A percentile compares a stretch with the other conserved stretches of the same genome.
Evolutionary conservation across 73 alveolate species (phyloP).

Genomic region (Tetrahymena thermophila): DNA sequence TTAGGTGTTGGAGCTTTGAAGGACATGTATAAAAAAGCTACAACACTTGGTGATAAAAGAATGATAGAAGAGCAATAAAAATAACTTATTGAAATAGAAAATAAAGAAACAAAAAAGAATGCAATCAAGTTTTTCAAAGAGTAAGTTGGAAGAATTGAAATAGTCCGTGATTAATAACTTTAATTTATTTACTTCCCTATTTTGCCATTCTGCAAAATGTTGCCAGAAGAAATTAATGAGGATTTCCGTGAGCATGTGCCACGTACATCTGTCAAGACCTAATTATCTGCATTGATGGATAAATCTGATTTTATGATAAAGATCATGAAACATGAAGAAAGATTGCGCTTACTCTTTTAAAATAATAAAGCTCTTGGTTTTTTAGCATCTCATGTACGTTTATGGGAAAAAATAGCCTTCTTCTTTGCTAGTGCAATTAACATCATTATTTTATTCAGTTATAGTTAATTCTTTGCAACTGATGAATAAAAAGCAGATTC

Average conservation of each 20-base stretch:
- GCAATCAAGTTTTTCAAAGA: constrained; percentile 13
- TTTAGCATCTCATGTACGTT: constrained; percentile 14
- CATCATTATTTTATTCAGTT: constrained; percentile 9
- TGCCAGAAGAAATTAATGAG: constrained; percentile 14
- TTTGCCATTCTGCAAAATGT: constrained; percentile 33
- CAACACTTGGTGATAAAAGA: neutral
- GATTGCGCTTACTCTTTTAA: constrained; percentile 15
- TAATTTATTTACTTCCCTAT: constrained; percentile 33
- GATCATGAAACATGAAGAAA: constrained; percentile 40
- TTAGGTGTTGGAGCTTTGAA: neutral
- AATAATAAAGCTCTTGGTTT: constrained; percentile 18
- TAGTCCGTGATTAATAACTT: constrained; percentile 18
- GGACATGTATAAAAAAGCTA: neutral
- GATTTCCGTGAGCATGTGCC: constrained; percentile 32
- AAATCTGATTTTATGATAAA: constrained; percentile 23
- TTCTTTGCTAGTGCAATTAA: constrained; percentile 8
- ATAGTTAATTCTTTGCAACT: neutral
- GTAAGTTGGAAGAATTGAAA: constrained; percentile 19
- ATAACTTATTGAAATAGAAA: constrained; percentile 9
- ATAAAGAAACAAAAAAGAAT: constrained; percentile 1
- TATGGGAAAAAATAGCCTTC: constrained; percentile 38
- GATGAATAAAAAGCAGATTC: neutral
- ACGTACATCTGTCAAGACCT: constrained; percentile 25
- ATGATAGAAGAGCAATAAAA: constrained; percentile 12
- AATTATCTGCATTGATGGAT: constrained; percentile 17